Evolutionary conservation across 371 early-diverging fungal species (phyloP), one percentile per base, ranked within the genome.

Genomic region (Zopfochytrium polystomum): DNA sequence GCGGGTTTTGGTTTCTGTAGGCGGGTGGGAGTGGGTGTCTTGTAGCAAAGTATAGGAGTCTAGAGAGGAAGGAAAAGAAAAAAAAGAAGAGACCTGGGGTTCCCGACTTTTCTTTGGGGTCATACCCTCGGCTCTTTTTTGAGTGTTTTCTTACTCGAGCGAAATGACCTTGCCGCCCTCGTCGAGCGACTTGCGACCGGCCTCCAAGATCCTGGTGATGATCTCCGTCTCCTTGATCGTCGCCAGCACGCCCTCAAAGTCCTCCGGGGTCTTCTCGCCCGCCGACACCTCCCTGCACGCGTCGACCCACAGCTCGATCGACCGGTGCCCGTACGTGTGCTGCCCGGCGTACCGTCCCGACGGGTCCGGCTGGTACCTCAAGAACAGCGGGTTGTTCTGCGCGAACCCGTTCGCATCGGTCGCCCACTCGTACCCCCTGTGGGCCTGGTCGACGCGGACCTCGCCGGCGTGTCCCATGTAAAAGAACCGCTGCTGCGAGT

Each of bases 401-500:
- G 43, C 55, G 45, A 66, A 67, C 5, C 78, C 81, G 26, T 31
- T 32, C 6, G 33, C 63, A 33, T 71, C 73, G 7, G 74, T 70
- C 20, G 80, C 68, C 43, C 48, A 35, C 13, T 75, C 71, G 67
- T 78, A 80, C 4, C 81, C 81, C 34, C 81, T 70, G 47, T 80
- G 81, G 0, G 78, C 81, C 52, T 80, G 81, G 56, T 80, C 81
- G 23, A 79, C 64, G 33, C 75, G 53, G 31, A 80, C 47, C 57
- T 80, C 81, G 35, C 79, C 80, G 2, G 34, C 50, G 45, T 69
- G 70, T 32, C 73, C 78, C 48, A 80, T 65, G 52, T 74, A 79
- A 38, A 70, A 71, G 71, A 80, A 80, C 15, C 75, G 72, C 50
- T 80, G 81, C 57, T 79, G 80, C 20, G 78, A 72, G 57, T 80